phyloP scores from a whole-genome alignment of 805 yeast species.

The Tanozyma kutaoensis region DNA sequence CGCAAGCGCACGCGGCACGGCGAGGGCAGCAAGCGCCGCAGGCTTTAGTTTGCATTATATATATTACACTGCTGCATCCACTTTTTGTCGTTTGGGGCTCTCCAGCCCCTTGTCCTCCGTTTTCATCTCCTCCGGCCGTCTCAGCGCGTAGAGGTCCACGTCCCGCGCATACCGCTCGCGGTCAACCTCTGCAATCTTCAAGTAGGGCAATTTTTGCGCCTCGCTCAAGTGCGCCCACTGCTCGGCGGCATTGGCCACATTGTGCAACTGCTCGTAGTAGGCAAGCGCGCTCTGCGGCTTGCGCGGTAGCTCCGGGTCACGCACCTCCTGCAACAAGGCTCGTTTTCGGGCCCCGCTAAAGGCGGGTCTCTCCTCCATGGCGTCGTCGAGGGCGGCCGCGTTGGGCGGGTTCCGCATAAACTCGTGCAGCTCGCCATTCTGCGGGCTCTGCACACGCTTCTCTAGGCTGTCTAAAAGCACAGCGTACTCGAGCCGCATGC shows the following conservation, averaged over 20 bases:
- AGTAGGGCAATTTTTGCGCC: conserved; percentile 59
- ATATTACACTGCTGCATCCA: too few species aligned
- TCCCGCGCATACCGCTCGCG: conserved; percentile 63
- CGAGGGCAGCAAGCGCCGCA: too few species aligned
- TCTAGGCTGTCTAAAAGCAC: conserved; percentile 73
- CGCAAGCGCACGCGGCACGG: too few species aligned
- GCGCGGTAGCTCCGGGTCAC: conserved; percentile 81
- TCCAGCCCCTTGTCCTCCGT: too few species aligned
- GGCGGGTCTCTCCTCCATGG: conserved; percentile 8
- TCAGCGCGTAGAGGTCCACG: conserved; percentile 49
- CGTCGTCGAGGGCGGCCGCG: conserved; percentile 21
- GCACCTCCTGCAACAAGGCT: conserved; percentile 15
- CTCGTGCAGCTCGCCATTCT: conserved; percentile 12
- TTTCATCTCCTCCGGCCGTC: too few species aligned
- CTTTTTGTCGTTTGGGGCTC: too few species aligned
- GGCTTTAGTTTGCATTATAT: too few species aligned
- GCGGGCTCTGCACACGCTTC: conserved; percentile 13
- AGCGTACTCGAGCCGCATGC: conserved; percentile 75
- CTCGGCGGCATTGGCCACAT: conserved; percentile 56
- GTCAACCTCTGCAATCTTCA: conserved; percentile 66
- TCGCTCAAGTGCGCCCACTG: conserved; percentile 70
- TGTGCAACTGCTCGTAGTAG: conserved; percentile 81
- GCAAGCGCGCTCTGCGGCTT: conserved; percentile 82
- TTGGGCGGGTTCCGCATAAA: conserved; percentile 26
- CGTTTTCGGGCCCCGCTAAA: conserved; percentile 8